Evolutionary conservation across 2,329 filamentous ascomycete species (phyloP).

Genomic region (Sporothrix euskadiensis): DNA sequence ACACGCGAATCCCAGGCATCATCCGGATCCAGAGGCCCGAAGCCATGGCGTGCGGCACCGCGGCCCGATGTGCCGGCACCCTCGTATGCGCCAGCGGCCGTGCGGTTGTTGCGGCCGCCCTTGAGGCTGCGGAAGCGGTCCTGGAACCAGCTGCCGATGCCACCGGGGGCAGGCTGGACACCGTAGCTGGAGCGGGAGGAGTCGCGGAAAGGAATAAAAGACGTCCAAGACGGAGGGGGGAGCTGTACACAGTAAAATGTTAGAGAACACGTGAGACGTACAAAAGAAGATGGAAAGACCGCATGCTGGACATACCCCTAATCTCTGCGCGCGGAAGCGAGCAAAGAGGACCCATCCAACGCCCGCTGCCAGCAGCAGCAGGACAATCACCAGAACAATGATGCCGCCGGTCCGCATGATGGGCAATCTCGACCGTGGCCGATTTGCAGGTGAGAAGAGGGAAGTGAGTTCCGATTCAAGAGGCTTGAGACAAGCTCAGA

Average conservation of each 20-base stretch:
- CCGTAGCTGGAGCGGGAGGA: conserved; percentile 50
- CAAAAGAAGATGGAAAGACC: background rate
- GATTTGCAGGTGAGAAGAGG: background rate
- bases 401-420: conserved; percentile 63
- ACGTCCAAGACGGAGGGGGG: conserved; percentile 65
- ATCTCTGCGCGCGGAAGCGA: conserved; percentile 68
- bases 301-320: conserved; percentile 57
- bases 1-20: conserved; percentile 84
- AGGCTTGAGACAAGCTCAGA: background rate
- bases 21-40: conserved; percentile 71
- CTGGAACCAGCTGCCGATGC: conserved; percentile 71
- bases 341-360: conserved; percentile 70
- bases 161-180: conserved; percentile 58
- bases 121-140: conserved; percentile 65
- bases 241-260: conserved; percentile 51
- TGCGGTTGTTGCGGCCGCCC: conserved; percentile 60
- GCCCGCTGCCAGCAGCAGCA: conserved; percentile 59
- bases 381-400: conserved; percentile 71
- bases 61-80: conserved; percentile 48
- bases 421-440: conserved; percentile 20
- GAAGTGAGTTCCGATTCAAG: background rate
- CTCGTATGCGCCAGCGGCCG: conserved; percentile 72
- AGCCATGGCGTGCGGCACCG: conserved; percentile 42
- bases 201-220: conserved; percentile 70
- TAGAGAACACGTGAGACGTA: background rate